These are phyloP conservation scores for Diaporthe batatas DNA, from an alignment of 2,329 filamentous ascomycete species.

Conservation along the genomic window DNA sequence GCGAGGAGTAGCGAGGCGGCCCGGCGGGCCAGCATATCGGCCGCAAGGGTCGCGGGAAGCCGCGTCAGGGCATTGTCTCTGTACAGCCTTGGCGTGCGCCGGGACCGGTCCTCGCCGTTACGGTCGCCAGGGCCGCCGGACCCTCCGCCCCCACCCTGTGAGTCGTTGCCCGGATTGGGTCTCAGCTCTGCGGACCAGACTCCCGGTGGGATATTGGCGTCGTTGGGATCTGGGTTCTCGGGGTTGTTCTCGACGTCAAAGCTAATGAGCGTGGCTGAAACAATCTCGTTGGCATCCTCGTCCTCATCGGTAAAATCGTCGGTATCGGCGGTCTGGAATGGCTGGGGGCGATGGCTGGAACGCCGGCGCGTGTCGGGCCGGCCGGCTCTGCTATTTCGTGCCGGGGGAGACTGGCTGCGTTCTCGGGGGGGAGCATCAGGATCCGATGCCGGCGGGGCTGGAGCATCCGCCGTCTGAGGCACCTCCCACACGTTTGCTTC, in stretches of 20 bases:
- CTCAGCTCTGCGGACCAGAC: conserved; percentile 72
- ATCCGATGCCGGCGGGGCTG: background rate
- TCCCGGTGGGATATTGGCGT: conserved; percentile 59
- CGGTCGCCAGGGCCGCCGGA: conserved; percentile 16
- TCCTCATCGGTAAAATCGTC: conserved; percentile 70
- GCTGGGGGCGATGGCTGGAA: conserved; percentile 30
- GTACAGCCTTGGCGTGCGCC: conserved; percentile 43
- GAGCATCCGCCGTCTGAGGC: conserved; percentile 24
- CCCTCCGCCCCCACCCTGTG: background rate
- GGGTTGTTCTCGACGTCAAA: conserved; percentile 73
- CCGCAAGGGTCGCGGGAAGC: conserved; percentile 62
- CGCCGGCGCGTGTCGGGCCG: conserved; percentile 36
- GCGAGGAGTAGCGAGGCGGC: conserved; percentile 57
- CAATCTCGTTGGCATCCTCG: conserved; percentile 64
- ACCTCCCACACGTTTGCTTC: conserved; percentile 34
- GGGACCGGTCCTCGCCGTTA: conserved; percentile 34
- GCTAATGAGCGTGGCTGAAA: conserved; percentile 70
- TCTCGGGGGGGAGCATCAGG: conserved; percentile 1
- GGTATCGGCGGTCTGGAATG: conserved; percentile 30
- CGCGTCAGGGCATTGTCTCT: conserved; percentile 62
- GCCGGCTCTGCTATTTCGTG: conserved; percentile 13
- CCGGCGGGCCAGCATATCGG: conserved; percentile 61
- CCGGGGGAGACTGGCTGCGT: conserved; percentile 27
- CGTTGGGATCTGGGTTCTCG: conserved; percentile 52
- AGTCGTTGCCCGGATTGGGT: conserved; percentile 56